These are phyloP conservation scores for Pyrenopolyporus hunteri DNA, from an alignment of 495 filamentous ascomycete genomes.

Conservation along the genomic window DNA sequence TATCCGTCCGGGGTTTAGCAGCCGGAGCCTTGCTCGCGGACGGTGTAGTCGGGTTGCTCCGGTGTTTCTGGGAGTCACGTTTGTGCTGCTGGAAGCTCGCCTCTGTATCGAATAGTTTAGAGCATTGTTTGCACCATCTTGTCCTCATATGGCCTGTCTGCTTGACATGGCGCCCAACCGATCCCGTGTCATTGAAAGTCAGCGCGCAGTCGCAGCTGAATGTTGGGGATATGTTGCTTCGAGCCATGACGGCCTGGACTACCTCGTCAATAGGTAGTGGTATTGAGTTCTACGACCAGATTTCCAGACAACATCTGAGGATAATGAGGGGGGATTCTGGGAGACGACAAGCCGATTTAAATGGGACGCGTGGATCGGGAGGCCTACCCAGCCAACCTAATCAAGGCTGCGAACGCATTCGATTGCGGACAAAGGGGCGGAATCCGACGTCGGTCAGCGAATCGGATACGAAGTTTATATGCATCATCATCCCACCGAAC, in stretches of 20 bases:
- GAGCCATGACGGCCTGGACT: background rate
- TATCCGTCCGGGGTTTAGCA: too few relatives aligned
- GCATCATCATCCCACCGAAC: background rate
- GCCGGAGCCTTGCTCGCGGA: background rate
- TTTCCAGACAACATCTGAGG: too few relatives aligned
- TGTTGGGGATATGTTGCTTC: too few relatives aligned
- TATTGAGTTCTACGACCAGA: background rate
- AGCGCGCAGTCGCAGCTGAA: constrained; percentile 28
- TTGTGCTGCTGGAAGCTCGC: constrained; percentile 12
- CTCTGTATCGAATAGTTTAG: background rate
- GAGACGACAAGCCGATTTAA: background rate
- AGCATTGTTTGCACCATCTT: constrained; percentile 19
- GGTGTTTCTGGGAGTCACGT: constrained; percentile 1
- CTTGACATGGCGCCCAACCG: background rate
- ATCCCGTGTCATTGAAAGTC: background rate
- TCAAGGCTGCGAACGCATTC: constrained; percentile 6
- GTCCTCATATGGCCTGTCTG: constrained; percentile 22
- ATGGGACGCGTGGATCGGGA: constrained; percentile 2
- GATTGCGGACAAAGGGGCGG: constrained; percentile 14
- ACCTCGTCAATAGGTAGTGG: background rate
- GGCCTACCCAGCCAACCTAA: constrained; percentile 13
- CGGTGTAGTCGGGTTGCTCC: background rate
- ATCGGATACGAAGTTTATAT: constrained; percentile 8
- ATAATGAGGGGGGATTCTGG: background rate
- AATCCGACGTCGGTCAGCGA: constrained; percentile 10